These are phyloP conservation scores for Corymbia calophylla DNA, from an alignment of 441 rosid genomes.

Conservation along the genomic window DNA sequence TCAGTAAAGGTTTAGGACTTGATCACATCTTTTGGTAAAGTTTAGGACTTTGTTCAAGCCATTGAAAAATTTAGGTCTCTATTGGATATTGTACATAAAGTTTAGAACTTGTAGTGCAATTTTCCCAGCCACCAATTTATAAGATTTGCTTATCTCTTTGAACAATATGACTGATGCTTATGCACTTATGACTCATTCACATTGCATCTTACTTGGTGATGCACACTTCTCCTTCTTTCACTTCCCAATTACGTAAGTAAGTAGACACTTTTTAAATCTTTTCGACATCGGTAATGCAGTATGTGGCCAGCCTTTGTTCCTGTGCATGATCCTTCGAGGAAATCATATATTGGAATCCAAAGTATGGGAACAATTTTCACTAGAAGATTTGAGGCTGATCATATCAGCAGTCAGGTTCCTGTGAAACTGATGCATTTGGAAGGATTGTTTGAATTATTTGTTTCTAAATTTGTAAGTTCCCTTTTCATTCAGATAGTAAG, in stretches of 20 bases:
- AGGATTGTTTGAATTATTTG: conserved; percentile 89
- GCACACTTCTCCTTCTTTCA: background rate
- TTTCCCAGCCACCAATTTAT: background rate
- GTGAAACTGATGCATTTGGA: conserved; percentile 96
- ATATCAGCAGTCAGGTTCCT: conserved; percentile 93
- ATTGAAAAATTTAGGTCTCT: background rate
- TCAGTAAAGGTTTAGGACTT: background rate
- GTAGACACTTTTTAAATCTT: background rate
- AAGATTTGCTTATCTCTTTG: background rate
- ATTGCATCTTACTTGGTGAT: background rate
- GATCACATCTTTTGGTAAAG: background rate
- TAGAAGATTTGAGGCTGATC: conserved; percentile 95
- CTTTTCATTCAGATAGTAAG: background rate
- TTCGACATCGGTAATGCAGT: conserved; percentile 39
- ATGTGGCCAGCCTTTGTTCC: conserved; percentile 99
- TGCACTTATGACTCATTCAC: background rate
- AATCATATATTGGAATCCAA: conserved; percentile 93
- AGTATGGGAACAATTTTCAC: conserved; percentile 91
- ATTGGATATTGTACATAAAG: background rate
- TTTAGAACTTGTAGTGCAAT: background rate
- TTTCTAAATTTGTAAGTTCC: conserved; percentile 92
- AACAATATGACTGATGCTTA: background rate
- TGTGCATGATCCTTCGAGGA: conserved; percentile 92
- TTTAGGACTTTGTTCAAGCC: background rate
- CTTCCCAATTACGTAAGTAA: background rate